A percentile compares a stretch with the other conserved stretches of the same genome.
Evolutionary conservation across 768 basidiomycete species (phyloP).

Genomic region (Coprinellus micaceus): DNA sequence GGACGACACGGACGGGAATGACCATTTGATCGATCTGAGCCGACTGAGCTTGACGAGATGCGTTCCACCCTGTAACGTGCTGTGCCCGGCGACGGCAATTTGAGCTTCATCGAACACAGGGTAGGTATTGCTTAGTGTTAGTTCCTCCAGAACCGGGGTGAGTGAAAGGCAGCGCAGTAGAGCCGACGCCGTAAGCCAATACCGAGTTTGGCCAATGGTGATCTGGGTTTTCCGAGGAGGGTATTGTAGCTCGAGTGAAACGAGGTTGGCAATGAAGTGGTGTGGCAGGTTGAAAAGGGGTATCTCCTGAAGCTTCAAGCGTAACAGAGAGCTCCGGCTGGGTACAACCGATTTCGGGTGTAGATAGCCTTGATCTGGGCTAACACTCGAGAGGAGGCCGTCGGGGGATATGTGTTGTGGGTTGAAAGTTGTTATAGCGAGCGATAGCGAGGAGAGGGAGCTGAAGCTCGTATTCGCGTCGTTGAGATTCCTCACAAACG

Average conservation of each 20-base stretch:
- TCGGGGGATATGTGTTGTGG: slow-evolving; percentile 17
- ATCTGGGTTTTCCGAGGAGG: slow-evolving; percentile 23
- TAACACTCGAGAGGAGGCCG: slow-evolving; percentile 13
- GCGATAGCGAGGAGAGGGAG: slow-evolving; percentile 14
- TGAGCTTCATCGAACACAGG: slow-evolving; percentile 35
- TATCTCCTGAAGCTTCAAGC: slow-evolving; percentile 41
- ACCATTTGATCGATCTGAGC: slow-evolving; percentile 47
- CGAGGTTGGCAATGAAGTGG: slow-evolving; percentile 30
- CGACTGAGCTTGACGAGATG: slow-evolving; percentile 31
- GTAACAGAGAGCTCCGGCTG: slow-evolving; percentile 20
- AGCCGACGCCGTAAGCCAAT: slow-evolving; percentile 36
- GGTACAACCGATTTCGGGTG: slow-evolving; percentile 1
- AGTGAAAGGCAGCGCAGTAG: slow-evolving; percentile 34
- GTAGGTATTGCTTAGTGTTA: slow-evolving; percentile 39
- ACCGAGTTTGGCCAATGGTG: slow-evolving; percentile 20
- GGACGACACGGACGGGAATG: slow-evolving; percentile 32
- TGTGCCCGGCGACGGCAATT: slow-evolving; percentile 11
- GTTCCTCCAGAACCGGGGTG: slow-evolving; percentile 38
- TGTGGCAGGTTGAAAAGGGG: slow-evolving; percentile 35
- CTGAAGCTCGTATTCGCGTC: slow-evolving; percentile 15
- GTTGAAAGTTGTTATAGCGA: slow-evolving; percentile 17
- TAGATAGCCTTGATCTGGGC: not conserved
- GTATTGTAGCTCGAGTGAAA: slow-evolving; percentile 40
- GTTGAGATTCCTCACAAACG: slow-evolving; percentile 17
- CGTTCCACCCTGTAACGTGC: slow-evolving; percentile 14